Percentiles rank a stretch among this genome's conserved stretches.
These are phyloP conservation scores for Stemphylium beticola DNA, from an alignment of 2,329 filamentous ascomycete genomes.

Conservation along the genomic window DNA sequence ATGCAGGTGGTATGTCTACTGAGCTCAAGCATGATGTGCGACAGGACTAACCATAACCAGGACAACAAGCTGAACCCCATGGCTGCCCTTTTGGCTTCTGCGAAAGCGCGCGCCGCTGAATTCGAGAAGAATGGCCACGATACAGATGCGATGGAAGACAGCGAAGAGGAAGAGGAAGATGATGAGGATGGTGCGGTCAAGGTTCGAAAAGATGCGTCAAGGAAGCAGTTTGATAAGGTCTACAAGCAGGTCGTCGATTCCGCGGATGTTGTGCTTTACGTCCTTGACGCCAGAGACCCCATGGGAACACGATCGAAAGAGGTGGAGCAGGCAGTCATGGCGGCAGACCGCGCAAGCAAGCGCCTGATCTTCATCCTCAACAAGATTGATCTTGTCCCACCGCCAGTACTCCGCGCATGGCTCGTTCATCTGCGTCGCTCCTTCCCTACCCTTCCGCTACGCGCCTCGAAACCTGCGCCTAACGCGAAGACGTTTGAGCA, in stretches of 20 bases:
- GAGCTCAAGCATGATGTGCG: not conserved
- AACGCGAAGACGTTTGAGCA: constrained; percentile 94
- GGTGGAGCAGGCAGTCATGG: constrained; percentile 89
- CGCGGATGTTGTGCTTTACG: constrained; percentile 90
- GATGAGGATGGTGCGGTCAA: constrained; percentile 42
- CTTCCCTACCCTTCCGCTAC: constrained; percentile 89
- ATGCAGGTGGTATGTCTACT: constrained; percentile 57
- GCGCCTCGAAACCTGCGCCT: constrained; percentile 79
- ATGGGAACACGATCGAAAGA: constrained; percentile 89
- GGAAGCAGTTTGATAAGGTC: constrained; percentile 91
- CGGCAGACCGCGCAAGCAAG: constrained; percentile 82
- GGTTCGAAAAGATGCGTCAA: constrained; percentile 66
- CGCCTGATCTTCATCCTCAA: constrained; percentile 89
- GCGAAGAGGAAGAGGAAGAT: constrained; percentile 58
- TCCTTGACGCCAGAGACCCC: constrained; percentile 89
- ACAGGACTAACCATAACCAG: constrained; percentile 25
- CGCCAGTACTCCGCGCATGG: constrained; percentile 82
- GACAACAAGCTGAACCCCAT: constrained; percentile 83
- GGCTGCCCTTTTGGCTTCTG: constrained; percentile 88
- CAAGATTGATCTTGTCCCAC: constrained; percentile 92
- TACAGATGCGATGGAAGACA: constrained; percentile 64
- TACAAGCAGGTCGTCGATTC: constrained; percentile 92
- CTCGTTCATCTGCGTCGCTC: constrained; percentile 82
- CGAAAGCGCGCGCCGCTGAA: constrained; percentile 75
- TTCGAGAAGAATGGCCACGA: constrained; percentile 71